phyloP scores from a whole-genome alignment of 345 rosid species.

The Rhodamnia rubescens region DNA sequence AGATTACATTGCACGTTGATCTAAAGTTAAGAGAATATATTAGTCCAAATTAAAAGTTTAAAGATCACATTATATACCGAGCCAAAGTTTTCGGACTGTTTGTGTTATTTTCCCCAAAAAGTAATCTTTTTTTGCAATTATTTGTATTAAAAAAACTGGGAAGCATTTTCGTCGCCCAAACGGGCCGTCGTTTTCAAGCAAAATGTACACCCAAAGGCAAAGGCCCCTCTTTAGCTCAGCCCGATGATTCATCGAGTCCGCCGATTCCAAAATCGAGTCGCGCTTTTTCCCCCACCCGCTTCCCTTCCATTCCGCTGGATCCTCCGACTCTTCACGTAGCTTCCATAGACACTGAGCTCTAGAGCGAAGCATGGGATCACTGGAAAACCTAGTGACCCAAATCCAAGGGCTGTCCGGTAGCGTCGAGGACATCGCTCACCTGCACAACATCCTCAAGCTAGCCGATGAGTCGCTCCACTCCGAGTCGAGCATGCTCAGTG shows the following conservation, averaged over 20 bases:
- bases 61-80: no score
- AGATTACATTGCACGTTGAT: no score
- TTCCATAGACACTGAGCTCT: not conserved
- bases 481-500: slow-evolving; percentile 22
- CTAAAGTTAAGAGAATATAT: no score
- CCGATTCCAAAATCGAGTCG: not conserved
- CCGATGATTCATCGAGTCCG: not conserved
- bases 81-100: no score
- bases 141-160: not conserved
- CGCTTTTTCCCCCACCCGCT: not conserved
- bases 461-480: slow-evolving; percentile 45
- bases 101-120: no score
- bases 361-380: slow-evolving; percentile 19
- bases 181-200: not conserved
- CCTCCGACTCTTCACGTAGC: not conserved
- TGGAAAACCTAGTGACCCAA: slow-evolving; percentile 43
- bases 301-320: not conserved
- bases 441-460: slow-evolving; percentile 32
- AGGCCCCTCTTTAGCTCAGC: not conserved
- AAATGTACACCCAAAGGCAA: not conserved
- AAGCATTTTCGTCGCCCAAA: not conserved
- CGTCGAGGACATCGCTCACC: slow-evolving; percentile 35
- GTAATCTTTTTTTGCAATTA: not conserved
- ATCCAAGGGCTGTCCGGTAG: slow-evolving; percentile 50
- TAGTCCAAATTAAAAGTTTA: no score